Evolutionary conservation across 345 rosid genomes (phyloP).

Genomic region (Pseudoturritis turrita): DNA sequence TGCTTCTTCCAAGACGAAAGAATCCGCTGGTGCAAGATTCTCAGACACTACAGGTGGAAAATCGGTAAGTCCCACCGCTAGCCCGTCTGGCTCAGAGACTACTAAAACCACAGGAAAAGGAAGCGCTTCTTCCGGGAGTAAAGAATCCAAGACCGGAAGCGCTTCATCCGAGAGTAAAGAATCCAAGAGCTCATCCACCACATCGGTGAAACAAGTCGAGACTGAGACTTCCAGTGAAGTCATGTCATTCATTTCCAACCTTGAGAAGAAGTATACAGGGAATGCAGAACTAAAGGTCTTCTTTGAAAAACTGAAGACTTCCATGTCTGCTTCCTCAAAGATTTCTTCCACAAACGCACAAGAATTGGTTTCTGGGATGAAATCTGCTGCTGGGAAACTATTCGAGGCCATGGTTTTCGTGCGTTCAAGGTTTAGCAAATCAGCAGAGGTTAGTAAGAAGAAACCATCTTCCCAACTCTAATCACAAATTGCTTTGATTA

Average conservation of each 20-base stretch:
- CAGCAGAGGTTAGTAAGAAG: slow-evolving; percentile 9
- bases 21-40: background rate
- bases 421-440: background rate
- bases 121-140: background rate
- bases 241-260: slow-evolving; percentile 8
- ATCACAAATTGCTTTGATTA: background rate
- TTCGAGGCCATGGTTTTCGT: background rate
- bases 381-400: background rate
- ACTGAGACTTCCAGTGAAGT: slow-evolving; percentile 13
- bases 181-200: background rate
- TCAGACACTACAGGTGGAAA: background rate
- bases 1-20: background rate
- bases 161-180: too few species aligned
- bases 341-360: background rate
- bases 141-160: background rate
- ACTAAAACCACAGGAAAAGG: background rate
- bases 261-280: slow-evolving; percentile 22
- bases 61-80: too few species aligned
- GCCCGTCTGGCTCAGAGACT: too few species aligned
- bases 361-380: background rate
- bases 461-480: background rate
- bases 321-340: slow-evolving; percentile 11
- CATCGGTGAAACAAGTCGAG: slow-evolving; percentile 17
- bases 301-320: slow-evolving; percentile 20
- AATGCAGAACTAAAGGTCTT: slow-evolving; percentile 23